phyloP scores from a whole-genome alignment of 2,329 filamentous ascomycete species.

The Didymella arachidicola region DNA sequence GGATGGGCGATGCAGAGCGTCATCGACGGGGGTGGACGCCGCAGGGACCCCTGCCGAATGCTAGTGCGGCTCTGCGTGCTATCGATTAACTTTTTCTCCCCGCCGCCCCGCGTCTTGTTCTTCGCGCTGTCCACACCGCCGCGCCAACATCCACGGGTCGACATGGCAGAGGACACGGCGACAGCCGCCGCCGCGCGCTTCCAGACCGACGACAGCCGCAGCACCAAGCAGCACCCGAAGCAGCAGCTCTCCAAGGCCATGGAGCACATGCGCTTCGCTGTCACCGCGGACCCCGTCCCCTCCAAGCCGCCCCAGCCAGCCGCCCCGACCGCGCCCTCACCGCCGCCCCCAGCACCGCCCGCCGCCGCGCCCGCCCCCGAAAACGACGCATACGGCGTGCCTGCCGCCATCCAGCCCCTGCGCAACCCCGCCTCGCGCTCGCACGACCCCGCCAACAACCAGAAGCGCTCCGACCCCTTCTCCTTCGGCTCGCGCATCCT shows the following conservation, averaged over 20 bases:
- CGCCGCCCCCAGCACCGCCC: conserved; percentile 11
- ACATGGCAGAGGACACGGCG: conserved; percentile 31
- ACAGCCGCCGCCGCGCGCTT: conserved; percentile 25
- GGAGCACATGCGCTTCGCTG: conserved; percentile 61
- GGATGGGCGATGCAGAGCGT: not conserved
- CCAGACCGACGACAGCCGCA: conserved; percentile 44
- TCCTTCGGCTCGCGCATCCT: conserved; percentile 92
- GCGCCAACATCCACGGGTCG: not conserved
- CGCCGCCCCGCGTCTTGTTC: conserved; percentile 13
- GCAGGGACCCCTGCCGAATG: not conserved
- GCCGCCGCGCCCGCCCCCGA: conserved; percentile 18
- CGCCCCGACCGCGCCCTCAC: too few relatives aligned
- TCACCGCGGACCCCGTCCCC: conserved; percentile 52
- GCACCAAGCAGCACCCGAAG: conserved; percentile 44
- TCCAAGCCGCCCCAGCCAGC: not conserved
- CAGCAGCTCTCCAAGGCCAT: conserved; percentile 61
- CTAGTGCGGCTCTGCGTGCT: not conserved
- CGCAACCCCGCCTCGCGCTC: conserved; percentile 65
- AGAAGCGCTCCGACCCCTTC: conserved; percentile 91
- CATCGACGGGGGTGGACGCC: not conserved
- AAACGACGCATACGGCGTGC: conserved; percentile 60
- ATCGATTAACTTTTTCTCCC: conserved; percentile 18
- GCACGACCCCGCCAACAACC: conserved; percentile 75
- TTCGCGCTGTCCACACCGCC: not conserved
- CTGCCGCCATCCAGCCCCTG: conserved; percentile 55